Evolutionary conservation across 2,329 filamentous ascomycete species (phyloP).

Genomic region (Fusarium sp.): DNA sequence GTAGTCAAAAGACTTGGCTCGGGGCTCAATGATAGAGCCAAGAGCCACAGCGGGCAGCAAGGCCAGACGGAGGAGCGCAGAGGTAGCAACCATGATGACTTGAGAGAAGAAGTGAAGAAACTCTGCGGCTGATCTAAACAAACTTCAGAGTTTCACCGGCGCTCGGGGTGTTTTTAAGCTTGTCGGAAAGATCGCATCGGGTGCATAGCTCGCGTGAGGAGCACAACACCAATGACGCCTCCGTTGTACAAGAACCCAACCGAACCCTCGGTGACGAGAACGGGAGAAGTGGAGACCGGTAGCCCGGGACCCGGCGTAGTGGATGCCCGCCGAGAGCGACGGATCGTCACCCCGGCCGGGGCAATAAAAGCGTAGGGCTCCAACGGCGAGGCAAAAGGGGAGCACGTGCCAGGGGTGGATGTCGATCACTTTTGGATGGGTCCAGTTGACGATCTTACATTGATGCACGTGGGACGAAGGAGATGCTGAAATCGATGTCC

Average conservation of each 20-base stretch:
- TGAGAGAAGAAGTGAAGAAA: not conserved
- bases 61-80: conserved; percentile 31
- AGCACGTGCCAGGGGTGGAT: conserved; percentile 32
- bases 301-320: not conserved
- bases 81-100: conserved; percentile 30
- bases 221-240: not conserved
- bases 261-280: conserved; percentile 37
- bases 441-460: not conserved
- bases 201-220: conserved; percentile 28
- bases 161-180: conserved; percentile 29
- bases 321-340: conserved; percentile 3
- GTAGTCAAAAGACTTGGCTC: conserved; percentile 41
- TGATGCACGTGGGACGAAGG: conserved; percentile 28
- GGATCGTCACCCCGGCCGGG: conserved; percentile 13
- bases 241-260: not conserved
- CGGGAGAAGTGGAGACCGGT: not conserved
- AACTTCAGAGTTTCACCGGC: conserved; percentile 9
- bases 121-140: not conserved
- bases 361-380: conserved; percentile 10
- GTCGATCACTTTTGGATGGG: conserved; percentile 20
- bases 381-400: conserved; percentile 21
- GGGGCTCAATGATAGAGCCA: conserved; percentile 19
- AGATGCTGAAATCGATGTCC: not conserved
- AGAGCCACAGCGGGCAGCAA: conserved; percentile 33
- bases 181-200: conserved; percentile 4